A percentile compares a stretch with the other conserved stretches of the same genome.
Conservation (phyloP, 129 eudicot genomes). For the Oenanthe sinensis region DNA sequence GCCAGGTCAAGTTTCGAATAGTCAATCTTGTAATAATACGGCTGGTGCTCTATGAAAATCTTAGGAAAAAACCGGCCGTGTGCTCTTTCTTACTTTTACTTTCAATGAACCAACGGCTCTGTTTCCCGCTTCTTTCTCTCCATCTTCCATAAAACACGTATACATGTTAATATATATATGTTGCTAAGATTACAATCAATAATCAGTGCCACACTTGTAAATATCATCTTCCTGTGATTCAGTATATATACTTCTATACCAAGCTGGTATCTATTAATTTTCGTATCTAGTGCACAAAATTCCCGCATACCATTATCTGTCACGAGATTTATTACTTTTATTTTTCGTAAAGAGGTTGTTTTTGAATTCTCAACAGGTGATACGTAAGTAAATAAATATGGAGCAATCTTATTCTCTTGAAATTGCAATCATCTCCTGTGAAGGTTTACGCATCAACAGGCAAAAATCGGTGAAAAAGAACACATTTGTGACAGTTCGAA, state of each 20-base stretch:
- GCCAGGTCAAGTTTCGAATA: too few relatives aligned
- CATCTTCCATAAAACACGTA: not conserved
- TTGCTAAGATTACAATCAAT: not conserved
- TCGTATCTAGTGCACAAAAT: not conserved
- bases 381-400: not conserved
- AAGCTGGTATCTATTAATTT: too few relatives aligned
- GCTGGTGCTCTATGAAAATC: not conserved
- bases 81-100: not conserved
- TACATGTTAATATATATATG: too few relatives aligned
- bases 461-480: slow-evolving; percentile 17
- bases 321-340: too few relatives aligned
- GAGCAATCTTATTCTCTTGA: slow-evolving; percentile 22
- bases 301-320: too few relatives aligned
- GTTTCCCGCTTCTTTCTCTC: not conserved
- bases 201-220: not conserved
- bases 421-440: slow-evolving; percentile 53
- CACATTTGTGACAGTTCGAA: slow-evolving; percentile 24
- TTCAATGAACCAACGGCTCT: not conserved
- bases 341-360: too few relatives aligned
- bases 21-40: not conserved
- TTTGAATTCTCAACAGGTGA: not conserved
- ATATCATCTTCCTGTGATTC: not conserved
- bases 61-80: not conserved
- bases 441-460: slow-evolving; percentile 33
- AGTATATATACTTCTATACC: too few relatives aligned